A percentile compares a stretch with the other conserved stretches of the same genome.
Conservation (phyloP, 495 filamentous ascomycete genomes). For the Aspergillus mulundensis region DNA sequence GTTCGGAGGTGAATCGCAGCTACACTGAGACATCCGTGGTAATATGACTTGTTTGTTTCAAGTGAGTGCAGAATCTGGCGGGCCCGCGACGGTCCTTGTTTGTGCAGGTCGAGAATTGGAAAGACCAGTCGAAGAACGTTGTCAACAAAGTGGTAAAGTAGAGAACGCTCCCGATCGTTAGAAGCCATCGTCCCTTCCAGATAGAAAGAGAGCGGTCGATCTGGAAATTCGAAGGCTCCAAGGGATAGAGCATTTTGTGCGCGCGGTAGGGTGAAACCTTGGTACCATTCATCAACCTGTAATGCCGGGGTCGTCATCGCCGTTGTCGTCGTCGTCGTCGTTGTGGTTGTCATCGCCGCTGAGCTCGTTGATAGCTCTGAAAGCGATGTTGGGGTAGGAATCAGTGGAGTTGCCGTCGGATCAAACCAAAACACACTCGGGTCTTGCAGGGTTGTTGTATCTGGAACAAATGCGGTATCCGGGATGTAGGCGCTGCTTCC, state of each 20-base stretch:
- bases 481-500: neutral
- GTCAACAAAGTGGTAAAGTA: slow-evolving; percentile 87
- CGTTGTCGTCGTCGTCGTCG: neutral
- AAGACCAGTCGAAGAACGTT: slow-evolving; percentile 82
- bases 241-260: neutral
- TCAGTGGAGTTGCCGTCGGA: neutral
- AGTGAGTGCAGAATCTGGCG: slow-evolving; percentile 76
- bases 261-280: slow-evolving; percentile 1
- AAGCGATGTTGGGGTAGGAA: neutral
- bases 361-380: neutral
- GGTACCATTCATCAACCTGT: slow-evolving; percentile 2
- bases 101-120: slow-evolving; percentile 80
- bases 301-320: neutral
- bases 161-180: slow-evolving; percentile 54
- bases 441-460: neutral
- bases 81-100: slow-evolving; percentile 64
- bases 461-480: neutral
- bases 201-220: neutral
- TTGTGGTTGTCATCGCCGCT: neutral
- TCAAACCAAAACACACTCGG: neutral
- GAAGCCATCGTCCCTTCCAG: neutral
- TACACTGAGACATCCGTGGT: slow-evolving; percentile 92
- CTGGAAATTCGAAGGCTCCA: neutral
- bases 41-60: slow-evolving; percentile 81
- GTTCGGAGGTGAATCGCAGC: slow-evolving; percentile 88